A percentile compares a stretch with the other conserved stretches of the same genome.
Evolutionary conservation across 179 eudicot species (phyloP).

Genomic region (Silene noctiflora): DNA sequence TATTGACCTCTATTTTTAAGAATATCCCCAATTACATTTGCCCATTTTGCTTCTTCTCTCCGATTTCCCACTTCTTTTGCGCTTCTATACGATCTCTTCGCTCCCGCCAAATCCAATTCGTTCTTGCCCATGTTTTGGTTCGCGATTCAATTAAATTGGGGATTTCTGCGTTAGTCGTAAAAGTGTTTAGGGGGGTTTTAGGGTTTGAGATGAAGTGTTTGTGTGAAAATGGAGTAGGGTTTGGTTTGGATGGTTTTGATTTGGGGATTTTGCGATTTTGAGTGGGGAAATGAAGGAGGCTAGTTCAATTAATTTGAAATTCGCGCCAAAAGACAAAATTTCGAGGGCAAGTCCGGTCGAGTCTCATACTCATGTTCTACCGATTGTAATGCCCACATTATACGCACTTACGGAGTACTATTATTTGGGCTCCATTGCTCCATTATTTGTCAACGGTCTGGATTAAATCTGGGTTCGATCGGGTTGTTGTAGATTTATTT

Average conservation of each 20-base stretch:
- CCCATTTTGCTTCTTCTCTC: conserved; percentile 91
- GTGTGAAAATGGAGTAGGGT: background rate
- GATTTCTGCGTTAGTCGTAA: no score
- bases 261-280: background rate
- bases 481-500: no score
- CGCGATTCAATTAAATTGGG: conserved; percentile 6
- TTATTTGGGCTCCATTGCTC: no score
- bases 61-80: conserved; percentile 62
- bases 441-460: no score
- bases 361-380: no score
- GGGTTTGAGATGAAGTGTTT: conserved; percentile 4
- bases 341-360: no score
- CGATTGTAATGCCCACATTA: no score
- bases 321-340: conserved; percentile 21
- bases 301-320: background rate
- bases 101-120: conserved; percentile 48
- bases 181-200: background rate
- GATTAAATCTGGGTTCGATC: no score
- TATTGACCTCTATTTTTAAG: conserved; percentile 78
- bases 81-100: conserved; percentile 55
- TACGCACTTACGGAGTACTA: no score
- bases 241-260: background rate
- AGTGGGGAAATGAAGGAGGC: background rate
- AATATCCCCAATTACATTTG: conserved; percentile 79
- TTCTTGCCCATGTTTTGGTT: conserved; percentile 33